Conservation (phyloP, 208 protist genomes). For the Leishmania braziliensis region DNA sequence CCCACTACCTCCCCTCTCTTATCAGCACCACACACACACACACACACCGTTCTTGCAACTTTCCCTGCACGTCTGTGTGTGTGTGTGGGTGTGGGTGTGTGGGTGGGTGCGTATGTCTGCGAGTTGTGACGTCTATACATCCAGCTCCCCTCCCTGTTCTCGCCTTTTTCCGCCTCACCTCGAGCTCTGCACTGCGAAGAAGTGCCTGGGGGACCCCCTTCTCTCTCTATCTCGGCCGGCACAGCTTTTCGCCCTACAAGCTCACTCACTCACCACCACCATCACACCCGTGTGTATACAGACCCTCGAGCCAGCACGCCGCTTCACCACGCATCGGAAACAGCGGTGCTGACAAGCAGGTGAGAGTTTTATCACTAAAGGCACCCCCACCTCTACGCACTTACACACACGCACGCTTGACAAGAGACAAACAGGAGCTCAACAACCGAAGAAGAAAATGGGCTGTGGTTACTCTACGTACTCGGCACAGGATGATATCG, state of each 20-base stretch:
- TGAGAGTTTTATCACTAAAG: neutral
- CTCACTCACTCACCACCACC: neutral
- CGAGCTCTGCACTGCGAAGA: neutral
- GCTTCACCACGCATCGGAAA: neutral
- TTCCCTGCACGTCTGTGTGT: no score
- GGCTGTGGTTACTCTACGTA: slow-evolving; percentile 72
- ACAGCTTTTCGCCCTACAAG: neutral
- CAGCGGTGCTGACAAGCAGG: neutral
- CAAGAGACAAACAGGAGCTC: slow-evolving; percentile 10
- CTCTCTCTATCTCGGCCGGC: neutral
- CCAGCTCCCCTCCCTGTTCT: neutral
- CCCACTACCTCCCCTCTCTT: neutral
- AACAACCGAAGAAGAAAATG: slow-evolving; percentile 34
- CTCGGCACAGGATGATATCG: slow-evolving; percentile 66
- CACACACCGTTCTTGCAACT: neutral
- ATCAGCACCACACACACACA: neutral
- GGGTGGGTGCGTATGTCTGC: neutral
- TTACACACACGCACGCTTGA: neutral
- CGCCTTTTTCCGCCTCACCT: neutral
- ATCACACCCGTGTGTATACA: neutral
- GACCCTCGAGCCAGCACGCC: neutral
- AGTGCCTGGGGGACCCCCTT: no score
- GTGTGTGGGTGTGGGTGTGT: no score
- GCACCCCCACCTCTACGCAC: neutral
- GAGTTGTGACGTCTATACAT: neutral